phyloP scores from a whole-genome alignment of 2,329 filamentous ascomycete genomes.

The Colletotrichum simmondsii region DNA sequence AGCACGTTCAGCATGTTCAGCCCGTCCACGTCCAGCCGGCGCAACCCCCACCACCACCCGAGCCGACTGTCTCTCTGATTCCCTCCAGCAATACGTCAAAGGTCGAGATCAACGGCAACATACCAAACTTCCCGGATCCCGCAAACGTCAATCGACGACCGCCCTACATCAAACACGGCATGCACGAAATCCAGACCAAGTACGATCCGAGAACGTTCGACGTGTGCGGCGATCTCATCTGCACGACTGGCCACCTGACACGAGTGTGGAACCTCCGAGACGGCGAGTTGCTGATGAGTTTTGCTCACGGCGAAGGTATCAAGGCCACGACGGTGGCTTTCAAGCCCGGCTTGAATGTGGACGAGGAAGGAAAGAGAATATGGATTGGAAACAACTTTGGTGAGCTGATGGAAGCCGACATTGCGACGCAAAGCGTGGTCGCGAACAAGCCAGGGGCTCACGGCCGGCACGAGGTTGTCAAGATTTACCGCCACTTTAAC shows the following conservation, averaged over 20 bases:
- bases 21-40: conserved; percentile 7
- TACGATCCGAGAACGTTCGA: conserved; percentile 90
- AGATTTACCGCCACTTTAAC: conserved; percentile 86
- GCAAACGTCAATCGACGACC: conserved; percentile 86
- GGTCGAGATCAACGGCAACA: conserved; percentile 55
- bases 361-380: conserved; percentile 82
- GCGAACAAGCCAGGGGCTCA: conserved; percentile 78
- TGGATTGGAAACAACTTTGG: conserved; percentile 94
- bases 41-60: conserved; percentile 42
- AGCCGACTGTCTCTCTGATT: conserved; percentile 50
- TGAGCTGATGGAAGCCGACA: conserved; percentile 90
- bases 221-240: conserved; percentile 87
- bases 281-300: conserved; percentile 82
- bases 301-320: conserved; percentile 85
- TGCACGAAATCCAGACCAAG: conserved; percentile 82
- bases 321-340: conserved; percentile 87
- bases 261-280: conserved; percentile 88
- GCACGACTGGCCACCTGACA: conserved; percentile 87
- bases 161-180: conserved; percentile 77
- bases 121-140: conserved; percentile 76
- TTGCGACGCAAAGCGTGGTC: conserved; percentile 77
- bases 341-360: conserved; percentile 81
- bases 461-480: conserved; percentile 80
- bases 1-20: conserved; percentile 7
- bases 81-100: conserved; percentile 46